Evolutionary conservation across 108 stramenopile species (phyloP), one percentile per base, ranked within the genome.

Genomic region (Pseudonitzschia delicatissima): DNA sequence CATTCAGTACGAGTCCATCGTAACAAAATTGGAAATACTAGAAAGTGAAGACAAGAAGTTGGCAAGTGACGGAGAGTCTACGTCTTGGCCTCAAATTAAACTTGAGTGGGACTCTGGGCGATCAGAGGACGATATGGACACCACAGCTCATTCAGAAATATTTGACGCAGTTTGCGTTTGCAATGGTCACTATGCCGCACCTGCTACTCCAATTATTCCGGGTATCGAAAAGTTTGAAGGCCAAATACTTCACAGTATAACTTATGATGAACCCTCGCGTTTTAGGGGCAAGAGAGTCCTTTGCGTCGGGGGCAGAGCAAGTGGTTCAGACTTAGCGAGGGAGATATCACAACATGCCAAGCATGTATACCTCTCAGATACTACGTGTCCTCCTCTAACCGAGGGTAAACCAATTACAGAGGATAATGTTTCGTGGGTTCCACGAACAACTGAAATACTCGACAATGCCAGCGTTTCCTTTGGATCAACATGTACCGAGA

Each of bases 161-260:
- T 97, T 94, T 66, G 95, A 98, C 64, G 86, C 78, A 20, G 92
- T 98, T 5, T 78, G 77, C 62, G 72, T 98, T 40, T 91, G 90
- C 77, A 98, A 95, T 68, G 97, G 97, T 15, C 97, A 98, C 66
- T 98, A 88, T 70, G 72, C 81, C 28, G 36, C 42, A 34, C 88
- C 95, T 6, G 82, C 80, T 12, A 44, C 42, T 4, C 93, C 97
- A 23, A 11, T 8, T 0, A 60, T 89, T 13, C 73, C 60, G 15
- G 95, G 94, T 13, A 28, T 93, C 21, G 74, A 84, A 20, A 61
- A 76, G 13, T 63, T 62, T 28, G 82, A 85, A 6, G 65, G 61
- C 18, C 60, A 57, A 50, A 51, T 86, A 13, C 71, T 94, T 45
- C 95, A 97, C 67, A 77, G 95, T 21, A 80, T 91, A 20, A 83